phyloP scores from a whole-genome alignment of 306 rosid genomes.

The Cyclanthera cordifolia region DNA sequence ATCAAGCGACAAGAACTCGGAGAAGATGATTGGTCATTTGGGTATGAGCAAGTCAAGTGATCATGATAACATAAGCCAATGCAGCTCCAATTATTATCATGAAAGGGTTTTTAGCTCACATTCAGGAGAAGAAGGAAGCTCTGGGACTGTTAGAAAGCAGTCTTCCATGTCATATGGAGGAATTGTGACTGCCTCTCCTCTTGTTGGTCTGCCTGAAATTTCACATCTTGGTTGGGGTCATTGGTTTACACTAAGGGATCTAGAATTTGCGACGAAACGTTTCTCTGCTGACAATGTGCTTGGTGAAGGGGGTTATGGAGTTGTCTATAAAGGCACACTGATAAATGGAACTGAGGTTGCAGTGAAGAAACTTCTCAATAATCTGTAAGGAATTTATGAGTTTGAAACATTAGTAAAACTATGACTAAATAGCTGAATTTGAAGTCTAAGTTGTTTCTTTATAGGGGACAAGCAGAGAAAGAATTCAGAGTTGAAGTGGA shows the following conservation, averaged over 20 bases:
- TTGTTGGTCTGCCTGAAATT: constrained; percentile 76
- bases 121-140: constrained; percentile 83
- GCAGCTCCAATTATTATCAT: constrained; percentile 68
- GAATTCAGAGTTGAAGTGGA: constrained; percentile 98
- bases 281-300: constrained; percentile 58
- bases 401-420: constrained; percentile 13
- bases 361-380: constrained; percentile 89
- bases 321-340: constrained; percentile 77
- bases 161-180: constrained; percentile 43
- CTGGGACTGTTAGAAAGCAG: constrained; percentile 56
- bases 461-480: constrained; percentile 95
- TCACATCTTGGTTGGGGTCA: constrained; percentile 99
- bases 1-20: constrained; percentile 49
- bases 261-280: constrained; percentile 57
- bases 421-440: neutral
- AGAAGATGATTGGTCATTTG: constrained; percentile 45
- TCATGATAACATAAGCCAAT: constrained; percentile 60
- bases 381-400: constrained; percentile 50
- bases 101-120: constrained; percentile 73
- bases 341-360: constrained; percentile 91
- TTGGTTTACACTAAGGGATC: constrained; percentile 97
- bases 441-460: constrained; percentile 14
- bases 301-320: constrained; percentile 97
- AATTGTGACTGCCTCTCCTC: constrained; percentile 64
- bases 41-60: constrained; percentile 56